These are phyloP conservation scores for Ricinus communis DNA, from an alignment of 345 rosid species.

Conservation along the genomic window DNA sequence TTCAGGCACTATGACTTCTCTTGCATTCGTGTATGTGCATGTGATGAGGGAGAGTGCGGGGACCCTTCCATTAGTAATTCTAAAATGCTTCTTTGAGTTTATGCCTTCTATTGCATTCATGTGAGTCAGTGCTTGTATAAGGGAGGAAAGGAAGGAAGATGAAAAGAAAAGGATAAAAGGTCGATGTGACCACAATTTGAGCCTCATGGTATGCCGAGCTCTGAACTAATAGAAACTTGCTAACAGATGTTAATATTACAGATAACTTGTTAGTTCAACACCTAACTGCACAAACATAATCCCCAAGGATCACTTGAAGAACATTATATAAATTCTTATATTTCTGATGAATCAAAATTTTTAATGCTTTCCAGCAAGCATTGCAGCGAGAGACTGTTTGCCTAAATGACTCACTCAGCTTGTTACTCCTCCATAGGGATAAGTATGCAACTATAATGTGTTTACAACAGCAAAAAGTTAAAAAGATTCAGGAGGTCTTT, in stretches of 20 bases:
- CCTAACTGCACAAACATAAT: not conserved
- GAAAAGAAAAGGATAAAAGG: not conserved
- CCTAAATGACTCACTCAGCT: not conserved
- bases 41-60: too few relatives aligned
- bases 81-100: not conserved
- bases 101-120: too few relatives aligned
- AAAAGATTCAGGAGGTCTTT: not conserved
- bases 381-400: not conserved
- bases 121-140: too few relatives aligned
- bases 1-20: too few relatives aligned
- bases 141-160: not conserved
- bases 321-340: too few relatives aligned
- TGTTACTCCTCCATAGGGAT: not conserved
- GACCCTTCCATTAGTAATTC: not conserved
- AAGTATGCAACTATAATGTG: not conserved
- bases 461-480: not conserved
- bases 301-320: not conserved
- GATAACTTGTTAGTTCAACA: not conserved
- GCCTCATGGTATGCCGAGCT: not conserved
- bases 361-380: not conserved
- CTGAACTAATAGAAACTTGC: not conserved
- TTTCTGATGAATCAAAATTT: conserved; percentile 2
- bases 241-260: not conserved
- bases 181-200: not conserved
- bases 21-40: too few relatives aligned